A percentile compares a stretch with the other conserved stretches of the same genome.
Conservation (phyloP, 306 rosid species). For the Cucumis sativus region Cucumber_9930_V3 NC_026657.2:23710501-23711000, state of each 20-base stretch:
- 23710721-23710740: background rate
- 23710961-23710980: slow-evolving; percentile 28
- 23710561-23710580: background rate
- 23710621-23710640: background rate
- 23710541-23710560: background rate
- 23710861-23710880: slow-evolving; percentile 35
- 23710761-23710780: background rate
- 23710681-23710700: background rate
- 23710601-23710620: background rate
- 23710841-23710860: slow-evolving; percentile 18
- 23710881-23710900: slow-evolving; percentile 21
- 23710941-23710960: slow-evolving; percentile 24
- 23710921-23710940: slow-evolving; percentile 11
- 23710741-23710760: background rate
- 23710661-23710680: background rate
- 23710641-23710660: background rate
- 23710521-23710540: background rate
- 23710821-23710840: slow-evolving; percentile 10
- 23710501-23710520: background rate
- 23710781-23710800: background rate
- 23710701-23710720: background rate
- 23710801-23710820: background rate
- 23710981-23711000: slow-evolving; percentile 19
- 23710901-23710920: slow-evolving; percentile 27
- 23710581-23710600: background rate